Conservation (phyloP, 805 yeast species). For the Nakazawaea sp. region DNA sequence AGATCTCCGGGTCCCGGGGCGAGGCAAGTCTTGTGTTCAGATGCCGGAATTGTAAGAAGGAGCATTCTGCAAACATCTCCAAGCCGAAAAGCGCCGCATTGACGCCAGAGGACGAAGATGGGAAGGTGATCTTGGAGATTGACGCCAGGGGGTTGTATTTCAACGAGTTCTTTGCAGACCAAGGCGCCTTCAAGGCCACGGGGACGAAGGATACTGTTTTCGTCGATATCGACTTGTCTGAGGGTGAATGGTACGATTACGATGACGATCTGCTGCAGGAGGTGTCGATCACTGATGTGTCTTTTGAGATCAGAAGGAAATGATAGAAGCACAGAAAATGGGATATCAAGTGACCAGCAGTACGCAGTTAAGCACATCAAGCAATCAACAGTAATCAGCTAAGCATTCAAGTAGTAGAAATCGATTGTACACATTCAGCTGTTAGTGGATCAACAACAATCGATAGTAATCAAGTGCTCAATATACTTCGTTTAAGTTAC, state of each 20-base stretch:
- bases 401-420: too few relatives aligned
- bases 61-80: constrained; percentile 15
- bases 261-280: constrained; percentile 80
- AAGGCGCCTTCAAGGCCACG: constrained; percentile 49
- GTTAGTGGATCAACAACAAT: too few relatives aligned
- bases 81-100: constrained; percentile 22
- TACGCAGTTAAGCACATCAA: too few relatives aligned
- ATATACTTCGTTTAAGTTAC: too few relatives aligned
- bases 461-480: too few relatives aligned
- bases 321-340: background rate
- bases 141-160: constrained; percentile 86
- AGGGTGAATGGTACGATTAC: constrained; percentile 91
- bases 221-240: constrained; percentile 62
- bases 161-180: constrained; percentile 52
- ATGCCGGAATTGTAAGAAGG: constrained; percentile 56
- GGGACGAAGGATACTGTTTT: constrained; percentile 52
- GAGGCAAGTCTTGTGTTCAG: constrained; percentile 77
- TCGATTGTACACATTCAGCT: too few relatives aligned
- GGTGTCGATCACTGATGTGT: constrained; percentile 71
- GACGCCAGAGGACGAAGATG: constrained; percentile 33
- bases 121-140: constrained; percentile 51
- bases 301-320: constrained; percentile 47
- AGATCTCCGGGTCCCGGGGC: constrained; percentile 66
- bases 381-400: too few relatives aligned
- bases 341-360: too few relatives aligned